Evolutionary conservation across 371 early-diverging fungal genomes (phyloP), one percentile per base, ranked within the genome.

Genomic region (Catenaria anguillulae): DNA sequence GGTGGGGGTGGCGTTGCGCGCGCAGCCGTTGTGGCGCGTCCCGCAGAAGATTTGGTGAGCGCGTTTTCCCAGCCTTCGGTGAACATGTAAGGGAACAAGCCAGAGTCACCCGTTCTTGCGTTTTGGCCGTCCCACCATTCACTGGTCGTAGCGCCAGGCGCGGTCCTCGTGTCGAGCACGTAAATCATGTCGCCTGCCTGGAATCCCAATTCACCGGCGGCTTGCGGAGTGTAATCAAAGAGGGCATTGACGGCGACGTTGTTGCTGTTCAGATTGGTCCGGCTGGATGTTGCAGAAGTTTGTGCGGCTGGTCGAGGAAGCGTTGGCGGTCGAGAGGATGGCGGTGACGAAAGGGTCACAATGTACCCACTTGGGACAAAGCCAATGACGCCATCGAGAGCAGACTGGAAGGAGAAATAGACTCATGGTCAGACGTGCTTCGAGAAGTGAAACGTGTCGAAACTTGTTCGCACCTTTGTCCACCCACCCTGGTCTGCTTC

Each of bases 81-180:
- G 29, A 62, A 62, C 4, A 62, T 26, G 40, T 48, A 34, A 26
- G 62, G 62, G 19, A 62, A 62, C 62, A 36, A 31, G 23, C 62
- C 62, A 19, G 21, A 8, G 1, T 52, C 36, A 19, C 62, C 54
- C 5, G 62, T 54, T 10, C 62, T n/a, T 19, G 19, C 15, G n/a
- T 48, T 35, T 1, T 24, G 19, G n/a, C 62, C 62, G 19, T 26
- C 10, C 62, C 62, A 62, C 55, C 55, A 62, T 12, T 62, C 48
- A 13, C 8, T 8, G 37, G 37, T 13, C 8, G 4, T 37, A 0
- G 29, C 50, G 29, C 13, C 29, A 8, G 48, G 48, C 2, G n/a
- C n/a, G 17, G 40, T 40, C 19, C 6, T 29, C 13, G 23, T 13
- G 33, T 62, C 62, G 4, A 50, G 23, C 0, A 62, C 62, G 6